Conservation (phyloP, 306 rosid genomes). For the Cicer chorassanicum region DNA sequence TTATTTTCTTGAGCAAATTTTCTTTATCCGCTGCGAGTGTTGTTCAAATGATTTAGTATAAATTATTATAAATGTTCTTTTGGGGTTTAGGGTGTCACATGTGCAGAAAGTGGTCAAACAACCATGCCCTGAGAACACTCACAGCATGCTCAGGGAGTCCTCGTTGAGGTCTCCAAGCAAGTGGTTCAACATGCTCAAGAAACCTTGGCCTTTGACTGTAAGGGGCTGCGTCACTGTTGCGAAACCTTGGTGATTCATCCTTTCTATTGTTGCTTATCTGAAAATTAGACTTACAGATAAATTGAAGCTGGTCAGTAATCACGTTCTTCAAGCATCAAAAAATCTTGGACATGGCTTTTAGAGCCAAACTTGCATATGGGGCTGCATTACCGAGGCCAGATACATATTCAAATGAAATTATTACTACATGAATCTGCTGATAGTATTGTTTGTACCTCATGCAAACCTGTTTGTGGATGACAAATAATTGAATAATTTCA, state of each 20-base stretch:
- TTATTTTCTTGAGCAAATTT: too few species aligned
- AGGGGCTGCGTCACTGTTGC: constrained; percentile 43
- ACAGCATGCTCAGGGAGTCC: constrained; percentile 92
- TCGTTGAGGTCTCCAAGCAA: constrained; percentile 93
- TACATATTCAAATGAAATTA: constrained; percentile 71
- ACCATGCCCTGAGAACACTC: constrained; percentile 77
- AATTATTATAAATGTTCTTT: too few species aligned
- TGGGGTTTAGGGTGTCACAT: too few species aligned
- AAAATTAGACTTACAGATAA: constrained; percentile 45
- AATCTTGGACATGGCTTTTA: constrained; percentile 78
- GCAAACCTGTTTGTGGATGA: constrained; percentile 57
- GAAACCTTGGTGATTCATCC: constrained; percentile 57
- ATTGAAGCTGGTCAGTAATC: constrained; percentile 78
- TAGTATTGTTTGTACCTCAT: constrained; percentile 82
- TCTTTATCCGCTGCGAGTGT: too few species aligned
- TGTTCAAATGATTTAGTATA: too few species aligned
- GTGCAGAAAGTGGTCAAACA: constrained; percentile 87
- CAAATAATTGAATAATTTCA: constrained; percentile 6
- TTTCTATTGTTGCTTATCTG: constrained; percentile 47
- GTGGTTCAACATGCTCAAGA: constrained; percentile 62
- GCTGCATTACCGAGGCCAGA: constrained; percentile 75
- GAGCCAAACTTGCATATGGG: constrained; percentile 78
- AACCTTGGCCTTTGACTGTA: constrained; percentile 62
- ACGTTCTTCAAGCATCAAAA: constrained; percentile 76
- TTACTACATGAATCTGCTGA: constrained; percentile 78